Percentiles rank a stretch among this genome's conserved stretches.
phyloP scores from a whole-genome alignment of 257 asterid genomes.

The Salvia splendens region DNA sequence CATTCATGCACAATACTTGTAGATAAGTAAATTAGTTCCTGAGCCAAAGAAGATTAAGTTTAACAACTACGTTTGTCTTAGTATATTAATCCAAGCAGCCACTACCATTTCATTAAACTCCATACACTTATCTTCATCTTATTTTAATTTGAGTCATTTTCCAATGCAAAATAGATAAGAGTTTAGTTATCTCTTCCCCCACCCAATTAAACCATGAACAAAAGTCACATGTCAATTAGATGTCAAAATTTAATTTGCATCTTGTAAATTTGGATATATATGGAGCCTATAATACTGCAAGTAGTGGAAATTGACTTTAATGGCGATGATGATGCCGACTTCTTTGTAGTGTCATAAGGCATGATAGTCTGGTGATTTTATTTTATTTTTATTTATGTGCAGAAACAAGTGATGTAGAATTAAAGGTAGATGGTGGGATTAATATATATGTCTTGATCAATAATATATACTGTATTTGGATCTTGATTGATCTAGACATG shows the following conservation, averaged over 20 bases:
- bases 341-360: not conserved
- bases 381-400: not conserved
- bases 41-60: not conserved
- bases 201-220: conserved; percentile 1
- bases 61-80: not conserved
- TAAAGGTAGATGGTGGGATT: not conserved
- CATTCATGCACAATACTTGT: too few species aligned
- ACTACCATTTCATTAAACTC: conserved; percentile 1
- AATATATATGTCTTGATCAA: not conserved
- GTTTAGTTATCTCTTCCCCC: not conserved
- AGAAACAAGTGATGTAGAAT: not conserved
- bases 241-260: not conserved
- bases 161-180: not conserved
- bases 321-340: not conserved
- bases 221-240: not conserved
- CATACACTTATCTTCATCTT: not conserved
- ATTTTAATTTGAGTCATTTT: not conserved
- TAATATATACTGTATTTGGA: not conserved
- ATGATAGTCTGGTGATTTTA: not conserved
- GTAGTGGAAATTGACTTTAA: not conserved
- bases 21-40: too few species aligned
- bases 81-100: not conserved
- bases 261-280: not conserved
- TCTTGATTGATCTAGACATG: too few species aligned
- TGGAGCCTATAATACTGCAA: not conserved